phyloP scores from a whole-genome alignment of 345 rosid genomes.

The Angophora floribunda region DNA sequence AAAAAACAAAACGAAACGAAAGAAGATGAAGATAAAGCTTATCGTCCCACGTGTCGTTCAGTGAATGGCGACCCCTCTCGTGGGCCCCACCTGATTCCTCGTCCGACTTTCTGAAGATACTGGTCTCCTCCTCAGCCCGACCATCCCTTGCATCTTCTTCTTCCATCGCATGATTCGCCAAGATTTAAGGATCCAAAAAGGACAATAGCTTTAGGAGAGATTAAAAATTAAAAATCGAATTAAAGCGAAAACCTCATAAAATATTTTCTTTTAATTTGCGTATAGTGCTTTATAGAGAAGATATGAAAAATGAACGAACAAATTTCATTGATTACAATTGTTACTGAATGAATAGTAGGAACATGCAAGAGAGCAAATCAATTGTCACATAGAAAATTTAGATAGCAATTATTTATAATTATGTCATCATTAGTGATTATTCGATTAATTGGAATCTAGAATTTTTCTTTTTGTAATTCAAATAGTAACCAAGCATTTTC shows the following conservation, averaged over 20 bases:
- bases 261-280: background rate
- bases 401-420: background rate
- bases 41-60: conserved; percentile 3
- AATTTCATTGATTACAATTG: background rate
- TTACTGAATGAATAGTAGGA: background rate
- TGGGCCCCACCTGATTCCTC: background rate
- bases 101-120: background rate
- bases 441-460: background rate
- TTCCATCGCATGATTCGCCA: background rate
- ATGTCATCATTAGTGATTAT: background rate
- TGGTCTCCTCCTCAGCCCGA: conserved; percentile 4
- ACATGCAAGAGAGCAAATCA: background rate
- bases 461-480: background rate
- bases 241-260: background rate
- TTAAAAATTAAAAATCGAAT: background rate
- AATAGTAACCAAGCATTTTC: background rate
- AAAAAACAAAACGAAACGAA: background rate
- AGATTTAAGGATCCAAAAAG: conserved; percentile 2
- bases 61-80: background rate
- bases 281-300: background rate
- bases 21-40: background rate
- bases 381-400: background rate
- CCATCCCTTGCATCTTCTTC: background rate
- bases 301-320: background rate
- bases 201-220: background rate